Percentiles rank a stretch among this genome's conserved stretches.
These are phyloP conservation scores for Globisporangium viniferum DNA, from an alignment of 352 stramenopile genomes.

Conservation along the genomic window DNA sequence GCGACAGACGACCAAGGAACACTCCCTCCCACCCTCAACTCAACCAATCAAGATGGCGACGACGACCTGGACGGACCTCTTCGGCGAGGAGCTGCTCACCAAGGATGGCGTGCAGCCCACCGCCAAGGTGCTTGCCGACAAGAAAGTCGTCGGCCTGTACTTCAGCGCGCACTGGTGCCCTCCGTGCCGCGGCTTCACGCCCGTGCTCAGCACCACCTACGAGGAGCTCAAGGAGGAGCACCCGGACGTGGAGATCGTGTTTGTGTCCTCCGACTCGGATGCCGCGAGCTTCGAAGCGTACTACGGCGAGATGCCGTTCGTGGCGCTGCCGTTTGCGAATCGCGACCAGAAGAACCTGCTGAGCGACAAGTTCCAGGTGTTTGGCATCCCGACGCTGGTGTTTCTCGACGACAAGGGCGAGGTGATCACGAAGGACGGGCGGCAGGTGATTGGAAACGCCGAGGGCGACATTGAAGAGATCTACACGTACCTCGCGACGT, in stretches of 20 bases:
- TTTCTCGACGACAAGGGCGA: slow-evolving; percentile 79
- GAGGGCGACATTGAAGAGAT: slow-evolving; percentile 22
- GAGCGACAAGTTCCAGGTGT: slow-evolving; percentile 64
- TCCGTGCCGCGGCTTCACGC: slow-evolving; percentile 79
- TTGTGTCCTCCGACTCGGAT: slow-evolving; percentile 44
- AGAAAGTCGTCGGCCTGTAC: slow-evolving; percentile 65
- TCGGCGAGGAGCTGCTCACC: slow-evolving; percentile 20
- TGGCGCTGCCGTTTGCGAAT: slow-evolving; percentile 75
- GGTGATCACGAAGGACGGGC: slow-evolving; percentile 72
- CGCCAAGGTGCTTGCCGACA: slow-evolving; percentile 7
- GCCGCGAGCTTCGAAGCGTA: slow-evolving; percentile 58
- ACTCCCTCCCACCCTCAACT: too few species aligned
- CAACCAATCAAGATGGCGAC: slow-evolving; percentile 13
- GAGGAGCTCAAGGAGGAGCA: slow-evolving; percentile 40
- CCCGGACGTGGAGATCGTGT: slow-evolving; percentile 64
- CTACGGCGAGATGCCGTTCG: slow-evolving; percentile 74
- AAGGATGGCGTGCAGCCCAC: slow-evolving; percentile 20
- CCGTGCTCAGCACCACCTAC: slow-evolving; percentile 63
- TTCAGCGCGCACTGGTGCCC: too few species aligned
- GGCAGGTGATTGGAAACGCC: slow-evolving; percentile 68
- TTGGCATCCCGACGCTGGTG: slow-evolving; percentile 76
- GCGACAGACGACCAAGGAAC: too few species aligned
- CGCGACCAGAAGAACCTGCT: slow-evolving; percentile 52
- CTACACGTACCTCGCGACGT: slow-evolving; percentile 14
- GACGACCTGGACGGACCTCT: slow-evolving; percentile 14